Base-by-base conservation (phyloP, 495 filamentous ascomycete genomes). In the Hyaloscypha hepaticicola region DNA sequence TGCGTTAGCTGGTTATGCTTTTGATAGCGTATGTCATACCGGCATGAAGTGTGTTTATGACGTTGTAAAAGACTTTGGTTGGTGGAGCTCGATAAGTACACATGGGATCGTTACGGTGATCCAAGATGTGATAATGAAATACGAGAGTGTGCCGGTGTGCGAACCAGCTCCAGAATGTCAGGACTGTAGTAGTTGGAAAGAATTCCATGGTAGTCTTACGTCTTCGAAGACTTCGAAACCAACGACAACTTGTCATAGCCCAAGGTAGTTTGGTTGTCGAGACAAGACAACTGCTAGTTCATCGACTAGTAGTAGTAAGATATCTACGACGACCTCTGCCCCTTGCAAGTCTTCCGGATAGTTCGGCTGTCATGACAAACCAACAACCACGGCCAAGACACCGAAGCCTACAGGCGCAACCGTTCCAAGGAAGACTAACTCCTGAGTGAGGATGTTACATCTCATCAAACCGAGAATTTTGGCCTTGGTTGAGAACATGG, bases 151-250 rank as follows among this genome's bases (percentile, higher is more conserved):
- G 1, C 87, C 93, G 1, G 75, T 83, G 63, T 97, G 93, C 74
- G 76, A 70, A 55, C 76, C 72, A 41, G 84, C 84, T 0, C 78
- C 85, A 7, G 90, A 95, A 53, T 97, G 93, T 74, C 81, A 87
- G 51, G 93, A 97, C 70, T 97, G 93, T 68, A 88, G 84, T 68
- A 86, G 86, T 45, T 97, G 93, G 93, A 95, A 96, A 72, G 96
- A 89, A 77, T 92, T 91, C 69, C 86, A 86, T 69, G 94, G 92
- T 69, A 96, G 97, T 70, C 87, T 87, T 9, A 92, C 91, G 2
- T 79, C 80, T 4, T 90, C 85, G 5, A 92, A 87, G 0, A 88
- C 88, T n/a, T 61, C 41, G 59, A 29, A 22, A 14, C 5, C 19
- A 27, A 26, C 51, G 24, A 55, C 51, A 55, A 55, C 51, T 26